These are phyloP conservation scores for Dissoconium aciculare DNA, from an alignment of 2,329 filamentous ascomycete genomes.

Conservation along the genomic window DNA sequence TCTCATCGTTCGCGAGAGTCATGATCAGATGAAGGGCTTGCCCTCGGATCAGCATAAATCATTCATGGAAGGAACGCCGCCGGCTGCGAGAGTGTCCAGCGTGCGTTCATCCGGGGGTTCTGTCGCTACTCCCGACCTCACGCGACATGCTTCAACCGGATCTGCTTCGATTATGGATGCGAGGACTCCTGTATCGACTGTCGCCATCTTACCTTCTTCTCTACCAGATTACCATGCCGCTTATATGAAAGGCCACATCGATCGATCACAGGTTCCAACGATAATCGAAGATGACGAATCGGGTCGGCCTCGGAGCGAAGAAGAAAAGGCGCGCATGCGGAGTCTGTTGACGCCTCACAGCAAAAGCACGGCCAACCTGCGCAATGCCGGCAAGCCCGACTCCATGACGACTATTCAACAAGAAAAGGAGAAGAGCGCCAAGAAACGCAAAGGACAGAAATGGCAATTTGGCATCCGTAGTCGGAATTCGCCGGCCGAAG, in stretches of 20 bases:
- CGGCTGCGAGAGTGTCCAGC: slow-evolving; percentile 31
- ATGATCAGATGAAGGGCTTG: slow-evolving; percentile 90
- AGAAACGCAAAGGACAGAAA: slow-evolving; percentile 59
- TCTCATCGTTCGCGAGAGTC: slow-evolving; percentile 92
- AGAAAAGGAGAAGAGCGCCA: slow-evolving; percentile 31
- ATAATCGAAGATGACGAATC: slow-evolving; percentile 23
- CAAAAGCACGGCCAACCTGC: slow-evolving; percentile 35
- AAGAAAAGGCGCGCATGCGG: slow-evolving; percentile 66
- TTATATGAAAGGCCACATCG: slow-evolving; percentile 56
- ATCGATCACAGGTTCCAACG: slow-evolving; percentile 21
- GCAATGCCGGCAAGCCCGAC: slow-evolving; percentile 33
- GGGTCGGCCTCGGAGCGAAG: slow-evolving; percentile 34
- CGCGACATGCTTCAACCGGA: slow-evolving; percentile 25
- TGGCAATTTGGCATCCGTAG: slow-evolving; percentile 98
- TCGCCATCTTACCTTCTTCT: slow-evolving; percentile 82
- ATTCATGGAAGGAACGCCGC: slow-evolving; percentile 37
- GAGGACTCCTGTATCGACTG: slow-evolving; percentile 50
- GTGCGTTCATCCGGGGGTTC: slow-evolving; percentile 12
- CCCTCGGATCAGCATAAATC: no score
- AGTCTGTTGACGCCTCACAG: slow-evolving; percentile 76
- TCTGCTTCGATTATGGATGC: slow-evolving; percentile 25
- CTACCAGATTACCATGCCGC: slow-evolving; percentile 81
- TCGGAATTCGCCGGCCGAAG: slow-evolving; percentile 84
- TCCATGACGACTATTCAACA: slow-evolving; percentile 40
- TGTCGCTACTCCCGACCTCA: no score